Base-by-base conservation (phyloP, 2,329 filamentous ascomycete genomes). In the Coleophoma crateriformis region DNA sequence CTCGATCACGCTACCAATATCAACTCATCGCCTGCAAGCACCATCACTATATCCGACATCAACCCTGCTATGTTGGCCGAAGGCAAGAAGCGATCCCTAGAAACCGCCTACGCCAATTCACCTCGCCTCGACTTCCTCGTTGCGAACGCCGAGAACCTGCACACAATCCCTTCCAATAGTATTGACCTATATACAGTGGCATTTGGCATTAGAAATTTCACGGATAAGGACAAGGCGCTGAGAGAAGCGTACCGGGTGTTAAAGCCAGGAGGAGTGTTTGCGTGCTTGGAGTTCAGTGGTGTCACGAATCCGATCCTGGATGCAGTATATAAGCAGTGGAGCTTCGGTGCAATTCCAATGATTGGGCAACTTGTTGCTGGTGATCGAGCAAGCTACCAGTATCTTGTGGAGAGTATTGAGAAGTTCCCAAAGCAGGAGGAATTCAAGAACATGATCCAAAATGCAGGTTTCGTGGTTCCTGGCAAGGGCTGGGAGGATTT, bases 121-220 rank as follows among this genome's bases (percentile, higher is more conserved):
- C 71, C 74, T 8, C 69, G 71, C n/a, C 74, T 87, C 20, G 74
- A 75, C 49, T 99, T 96, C 70, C 77, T 96, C 58, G 86, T 95
- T 62, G 92, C 90, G 54, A 96, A 99, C 65, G 94, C 94, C 8
- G 89, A 96, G 64, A 72, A 81, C 45, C 79, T 97, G 32, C 71
- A 78, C 56, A 68, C 70, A 15, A 79, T 96, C 49, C 76, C 84
- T 2, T 75, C 81, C 60, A 76, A 78, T 63, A 87, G 79, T n/a
- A 77, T 97, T 49, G 94, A 99, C 67, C 77, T 99, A 5, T 99
- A 99, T 73, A 99, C 94, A 0, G 94, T 99, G 3, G 90, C 92
- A 0, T 99, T 99, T 64, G 94, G 94, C 33, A 97, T 99, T 66
- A 81, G 94, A 46, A 99, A 99, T 71, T 99, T 99, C 71, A 94